Evolutionary conservation across 2,329 filamentous ascomycete species (phyloP), one percentile per base, ranked within the genome.

Genomic region (Penicillium olsonii): DNA sequence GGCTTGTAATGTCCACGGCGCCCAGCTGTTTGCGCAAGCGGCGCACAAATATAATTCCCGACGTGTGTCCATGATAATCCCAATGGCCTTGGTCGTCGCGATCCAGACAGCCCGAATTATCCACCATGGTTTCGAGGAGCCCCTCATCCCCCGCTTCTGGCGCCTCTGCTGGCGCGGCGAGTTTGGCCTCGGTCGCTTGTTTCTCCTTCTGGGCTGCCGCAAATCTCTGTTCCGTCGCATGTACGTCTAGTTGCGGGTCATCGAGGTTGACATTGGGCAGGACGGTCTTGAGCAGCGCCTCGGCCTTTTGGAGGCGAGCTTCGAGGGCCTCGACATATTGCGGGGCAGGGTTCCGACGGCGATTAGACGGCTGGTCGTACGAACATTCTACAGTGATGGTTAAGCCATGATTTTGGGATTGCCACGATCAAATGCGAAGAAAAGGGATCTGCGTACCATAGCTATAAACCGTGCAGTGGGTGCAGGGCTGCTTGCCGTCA

Each of bases 391-490:
- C 19, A 40, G 18, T 38, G 24, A 44, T n/a, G 37, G 57, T 62
- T 50, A 61, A 42, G 51, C 40, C 47, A 53, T 15, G 48, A 33
- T 14, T 33, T 47, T 29, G 22, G 22, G 8, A n/a, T n/a, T 26
- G 11, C 19, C 9, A 18, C 27, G 17, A 41, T 17, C 20, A n/a
- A 12, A 24, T 33, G 22, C 10, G 29, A 31, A 24, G 17, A 37
- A 46, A 34, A 37, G 39, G 37, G 26, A 26, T 26, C 12, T 34
- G 62, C 80, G 67, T 80, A 96, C 94, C 92, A 78, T 99, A 99
- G 69, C 91, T 96, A 72, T 99, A 99, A 42, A 97, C 91, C 10
- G 92, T 95, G 71, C 94, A 99, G 72, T 97, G 94, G 0, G 92
- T 96, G 72, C 89, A 94, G 9, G 89, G 89, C 68, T 92, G 88